Evolutionary conservation across 169 alveolate genomes (phyloP).

Genomic region (Plasmodium berghei): DNA sequence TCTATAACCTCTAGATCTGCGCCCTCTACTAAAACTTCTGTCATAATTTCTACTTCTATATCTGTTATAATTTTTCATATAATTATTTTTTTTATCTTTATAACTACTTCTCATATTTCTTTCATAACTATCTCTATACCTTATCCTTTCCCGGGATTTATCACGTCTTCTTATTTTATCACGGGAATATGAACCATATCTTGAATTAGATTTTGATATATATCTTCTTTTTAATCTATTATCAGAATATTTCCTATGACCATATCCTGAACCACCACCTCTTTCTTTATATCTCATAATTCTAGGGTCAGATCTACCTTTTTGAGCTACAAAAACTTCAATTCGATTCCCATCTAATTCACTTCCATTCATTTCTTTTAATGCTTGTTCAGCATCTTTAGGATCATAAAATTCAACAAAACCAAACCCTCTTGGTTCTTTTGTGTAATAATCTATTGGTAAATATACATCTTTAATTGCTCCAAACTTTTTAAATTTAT

Average conservation of each 20-base stretch:
- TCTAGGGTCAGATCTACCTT: conserved; percentile 86
- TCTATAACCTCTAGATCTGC: conserved; percentile 46
- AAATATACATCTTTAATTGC: conserved; percentile 92
- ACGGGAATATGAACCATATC: conserved; percentile 57
- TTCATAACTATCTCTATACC: conserved; percentile 66
- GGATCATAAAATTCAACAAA: conserved; percentile 89
- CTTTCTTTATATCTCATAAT: conserved; percentile 71
- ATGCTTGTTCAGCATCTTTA: conserved; percentile 90
- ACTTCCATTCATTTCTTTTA: conserved; percentile 87
- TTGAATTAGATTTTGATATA: conserved; percentile 48
- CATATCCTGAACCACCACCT: conserved; percentile 50
- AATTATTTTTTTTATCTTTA: conserved; percentile 46
- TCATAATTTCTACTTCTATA: conserved; percentile 42
- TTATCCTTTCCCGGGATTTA: conserved; percentile 44
- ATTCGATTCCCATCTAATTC: conserved; percentile 84
- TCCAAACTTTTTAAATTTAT: conserved; percentile 88
- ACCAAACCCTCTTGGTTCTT: conserved; percentile 93
- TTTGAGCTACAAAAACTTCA: conserved; percentile 85
- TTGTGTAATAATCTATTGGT: conserved; percentile 92
- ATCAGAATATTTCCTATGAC: conserved; percentile 51
- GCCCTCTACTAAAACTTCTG: conserved; percentile 41
- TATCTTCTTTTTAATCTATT: conserved; percentile 51
- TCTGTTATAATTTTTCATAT: conserved; percentile 23
- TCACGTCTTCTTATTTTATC: conserved; percentile 73
- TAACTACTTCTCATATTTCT: conserved; percentile 31